A percentile compares a stretch with the other conserved stretches of the same genome.
Conservation (phyloP, 345 rosid genomes). For the Anacardium occidentale region DNA sequence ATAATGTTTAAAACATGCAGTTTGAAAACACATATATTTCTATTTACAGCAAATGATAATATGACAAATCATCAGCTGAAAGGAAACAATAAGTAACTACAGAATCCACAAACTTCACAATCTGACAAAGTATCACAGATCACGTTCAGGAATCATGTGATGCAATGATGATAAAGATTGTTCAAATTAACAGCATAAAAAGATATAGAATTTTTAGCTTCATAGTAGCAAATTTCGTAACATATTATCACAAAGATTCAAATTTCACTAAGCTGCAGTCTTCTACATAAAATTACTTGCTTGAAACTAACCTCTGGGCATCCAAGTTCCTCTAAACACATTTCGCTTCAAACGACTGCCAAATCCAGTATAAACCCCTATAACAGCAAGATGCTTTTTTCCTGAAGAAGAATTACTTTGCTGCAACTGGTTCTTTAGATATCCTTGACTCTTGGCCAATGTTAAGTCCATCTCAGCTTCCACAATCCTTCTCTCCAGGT, state of each 20-base stretch:
- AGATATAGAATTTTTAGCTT: not conserved
- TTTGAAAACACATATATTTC: not conserved
- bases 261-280: slow-evolving; percentile 7
- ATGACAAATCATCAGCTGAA: not conserved
- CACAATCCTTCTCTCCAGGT: slow-evolving; percentile 82
- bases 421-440: slow-evolving; percentile 47
- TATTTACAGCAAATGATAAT: not conserved
- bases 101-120: not conserved
- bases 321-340: slow-evolving; percentile 84
- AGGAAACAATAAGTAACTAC: not conserved
- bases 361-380: slow-evolving; percentile 95
- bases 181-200: not conserved
- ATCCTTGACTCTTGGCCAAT: slow-evolving; percentile 90
- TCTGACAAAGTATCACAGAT: slow-evolving; percentile 7
- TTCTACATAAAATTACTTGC: not conserved
- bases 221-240: not conserved
- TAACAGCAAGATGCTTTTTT: slow-evolving; percentile 73
- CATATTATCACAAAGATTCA: not conserved
- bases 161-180: not conserved
- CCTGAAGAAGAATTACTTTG: slow-evolving; percentile 48
- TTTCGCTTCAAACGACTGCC: slow-evolving; percentile 81
- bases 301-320: slow-evolving; percentile 70
- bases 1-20: not conserved
- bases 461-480: slow-evolving; percentile 96
- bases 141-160: not conserved